Base-by-base conservation (phyloP, 768 basidiomycete species). In the Coprinopsis marcescibilis region DNA sequence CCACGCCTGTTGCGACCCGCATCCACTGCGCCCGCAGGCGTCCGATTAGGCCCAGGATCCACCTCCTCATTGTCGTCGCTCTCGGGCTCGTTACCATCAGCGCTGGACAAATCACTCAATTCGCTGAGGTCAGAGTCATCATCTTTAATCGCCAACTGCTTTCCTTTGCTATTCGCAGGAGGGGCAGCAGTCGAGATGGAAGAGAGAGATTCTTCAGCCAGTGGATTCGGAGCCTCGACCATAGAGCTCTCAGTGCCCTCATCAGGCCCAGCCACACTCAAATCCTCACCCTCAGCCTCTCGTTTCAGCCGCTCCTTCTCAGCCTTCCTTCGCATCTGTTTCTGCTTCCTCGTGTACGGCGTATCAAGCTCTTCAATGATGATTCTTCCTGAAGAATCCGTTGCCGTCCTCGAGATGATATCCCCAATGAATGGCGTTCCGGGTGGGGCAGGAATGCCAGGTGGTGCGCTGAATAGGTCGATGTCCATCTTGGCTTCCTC, bases 311-410 rank as follows among this genome's bases (percentile, higher is more conserved):
- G 44, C 37, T 47, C 50, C 24, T 42, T 55, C 49, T 45, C 40
- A 34, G 45, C 53, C 46, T 47, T 53, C 51, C 35, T 46, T 38
- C 38, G 54, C 44, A 65, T 60, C 15, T 68, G 69, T 62, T 81
- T 85, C 61, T 78, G 72, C 41, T 76, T 71, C 3, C 85, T 77
- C 32, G 76, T 81, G 3, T 74, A 74, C 27, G 85, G 85, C 4
- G 86, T 82, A 55, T 87, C 86, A 19, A 88, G 68, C 49, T 79
- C 77, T 57, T 89, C 85, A 46, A 88, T 76, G 45, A 85, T 75
- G 38, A 82, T 70, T 47, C 64, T 70, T n/a, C 76, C 75, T 35
- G 66, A 65, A n/a, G 72, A 64, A 17, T 56, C 53, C 10, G 56
- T 55, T 10, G 67, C 57, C 11, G 64, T 61, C 15, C 50, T 59